Percentiles rank a stretch among this genome's conserved stretches.
phyloP scores from a whole-genome alignment of 805 yeast genomes.

The Saturnispora serradocipensis region DNA sequence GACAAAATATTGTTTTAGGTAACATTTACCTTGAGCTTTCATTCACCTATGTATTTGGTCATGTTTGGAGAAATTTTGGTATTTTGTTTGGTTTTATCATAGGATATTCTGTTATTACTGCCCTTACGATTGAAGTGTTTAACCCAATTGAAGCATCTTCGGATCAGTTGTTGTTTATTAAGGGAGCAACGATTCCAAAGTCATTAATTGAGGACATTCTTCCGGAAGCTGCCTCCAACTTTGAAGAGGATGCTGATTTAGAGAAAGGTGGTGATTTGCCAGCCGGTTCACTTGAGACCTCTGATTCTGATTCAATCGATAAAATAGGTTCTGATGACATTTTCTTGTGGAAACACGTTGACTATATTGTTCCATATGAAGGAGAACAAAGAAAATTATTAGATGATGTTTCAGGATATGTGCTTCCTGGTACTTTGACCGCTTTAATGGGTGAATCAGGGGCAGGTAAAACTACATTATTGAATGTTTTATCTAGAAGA shows the following conservation, averaged over 20 bases:
- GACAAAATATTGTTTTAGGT: conserved; percentile 39
- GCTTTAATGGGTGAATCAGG: conserved; percentile 62
- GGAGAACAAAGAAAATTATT: conserved; percentile 34
- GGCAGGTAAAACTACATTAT: conserved; percentile 54
- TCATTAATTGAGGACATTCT: conserved; percentile 24
- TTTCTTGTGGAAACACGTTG: conserved; percentile 55
- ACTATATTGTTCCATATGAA: conserved; percentile 45
- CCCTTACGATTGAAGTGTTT: conserved; percentile 24
- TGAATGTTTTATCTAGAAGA: conserved; percentile 45
- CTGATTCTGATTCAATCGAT: conserved; percentile 44
- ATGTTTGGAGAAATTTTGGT: conserved; percentile 77
- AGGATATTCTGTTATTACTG: conserved; percentile 29
- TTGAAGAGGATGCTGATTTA: conserved; percentile 13
- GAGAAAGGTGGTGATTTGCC: conserved; percentile 20
- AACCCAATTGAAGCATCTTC: conserved; percentile 25
- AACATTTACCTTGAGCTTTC: conserved; percentile 36
- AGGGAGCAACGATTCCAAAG: conserved; percentile 21
- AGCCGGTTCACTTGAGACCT: conserved; percentile 30
- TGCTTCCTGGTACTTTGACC: conserved; percentile 47
- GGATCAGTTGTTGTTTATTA: conserved; percentile 26
- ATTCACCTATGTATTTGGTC: conserved; percentile 43
- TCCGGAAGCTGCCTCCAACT: background rate
- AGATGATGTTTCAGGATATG: conserved; percentile 36
- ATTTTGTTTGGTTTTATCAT: conserved; percentile 34
- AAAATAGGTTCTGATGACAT: conserved; percentile 37